Percentiles rank a stretch among this genome's conserved stretches.
Conservation (phyloP, 495 filamentous ascomycete genomes). For the Pseudoneurospora amorphoporcata region DNA sequence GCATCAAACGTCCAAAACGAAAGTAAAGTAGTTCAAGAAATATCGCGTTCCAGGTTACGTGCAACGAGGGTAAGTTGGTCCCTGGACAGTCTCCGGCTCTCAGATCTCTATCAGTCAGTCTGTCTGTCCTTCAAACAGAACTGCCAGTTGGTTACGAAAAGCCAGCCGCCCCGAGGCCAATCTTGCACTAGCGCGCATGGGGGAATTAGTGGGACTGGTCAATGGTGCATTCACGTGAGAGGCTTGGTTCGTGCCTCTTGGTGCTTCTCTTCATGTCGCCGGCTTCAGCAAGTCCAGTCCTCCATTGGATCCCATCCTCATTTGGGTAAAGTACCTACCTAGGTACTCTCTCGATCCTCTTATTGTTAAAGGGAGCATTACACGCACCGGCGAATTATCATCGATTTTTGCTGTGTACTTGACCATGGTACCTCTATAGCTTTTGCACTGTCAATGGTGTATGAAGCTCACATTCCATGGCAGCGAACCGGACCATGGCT, state of each 20-base stretch:
- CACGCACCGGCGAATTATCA: not conserved
- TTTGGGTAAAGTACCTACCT: not conserved
- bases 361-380: too few species aligned
- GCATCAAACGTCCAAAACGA: not conserved
- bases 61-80: not conserved
- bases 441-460: not conserved
- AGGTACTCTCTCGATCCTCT: too few species aligned
- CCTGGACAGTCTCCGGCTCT: not conserved
- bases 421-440: not conserved
- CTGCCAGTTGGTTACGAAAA: conserved; percentile 18
- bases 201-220: not conserved
- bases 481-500: not conserved
- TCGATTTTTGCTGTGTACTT: not conserved
- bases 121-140: not conserved
- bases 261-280: not conserved
- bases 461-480: not conserved
- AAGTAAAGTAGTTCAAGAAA: not conserved
- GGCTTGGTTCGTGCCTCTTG: not conserved
- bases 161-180: conserved; percentile 13
- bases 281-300: not conserved
- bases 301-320: not conserved
- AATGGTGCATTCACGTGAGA: not conserved
- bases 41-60: not conserved
- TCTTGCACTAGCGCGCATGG: conserved; percentile 7
- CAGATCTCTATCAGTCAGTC: not conserved